phyloP scores from a whole-genome alignment of 2,329 filamentous ascomycete genomes.

The Aspergillus arachidicola region DNA sequence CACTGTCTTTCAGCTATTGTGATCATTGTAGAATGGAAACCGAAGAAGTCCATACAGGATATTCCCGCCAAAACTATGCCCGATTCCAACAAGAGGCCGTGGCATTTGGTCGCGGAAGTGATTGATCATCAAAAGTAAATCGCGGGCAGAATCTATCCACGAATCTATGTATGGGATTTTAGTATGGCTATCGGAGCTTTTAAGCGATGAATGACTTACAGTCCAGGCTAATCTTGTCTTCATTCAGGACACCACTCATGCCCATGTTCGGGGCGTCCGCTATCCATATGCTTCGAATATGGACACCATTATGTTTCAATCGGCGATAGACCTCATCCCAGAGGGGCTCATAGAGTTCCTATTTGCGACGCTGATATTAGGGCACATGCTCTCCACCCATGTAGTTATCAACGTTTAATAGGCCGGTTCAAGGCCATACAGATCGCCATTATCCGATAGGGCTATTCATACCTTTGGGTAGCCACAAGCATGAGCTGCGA shows the following conservation, averaged over 20 bases:
- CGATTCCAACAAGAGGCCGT: slow-evolving; percentile 19
- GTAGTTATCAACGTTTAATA: not conserved
- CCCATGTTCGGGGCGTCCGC: slow-evolving; percentile 16
- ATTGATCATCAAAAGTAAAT: slow-evolving; percentile 21
- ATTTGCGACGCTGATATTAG: not conserved
- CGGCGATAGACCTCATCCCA: slow-evolving; percentile 8
- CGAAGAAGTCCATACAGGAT: not conserved
- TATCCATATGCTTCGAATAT: slow-evolving; percentile 13
- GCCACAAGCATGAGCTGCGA: not conserved
- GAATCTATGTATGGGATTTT: not conserved
- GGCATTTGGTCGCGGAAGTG: slow-evolving; percentile 21
- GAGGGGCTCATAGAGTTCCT: slow-evolving; percentile 20
- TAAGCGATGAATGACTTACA: slow-evolving; percentile 2
- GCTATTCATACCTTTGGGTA: not conserved
- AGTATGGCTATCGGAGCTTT: not conserved
- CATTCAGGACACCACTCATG: slow-evolving; percentile 13
- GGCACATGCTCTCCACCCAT: not conserved
- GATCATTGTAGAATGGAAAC: not conserved
- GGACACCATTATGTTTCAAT: not conserved
- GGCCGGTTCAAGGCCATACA: not conserved
- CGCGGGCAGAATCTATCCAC: slow-evolving; percentile 20
- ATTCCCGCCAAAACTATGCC: slow-evolving; percentile 19
- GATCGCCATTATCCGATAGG: not conserved
- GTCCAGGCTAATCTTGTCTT: slow-evolving; percentile 15
- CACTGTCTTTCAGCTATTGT: not conserved